A percentile compares a stretch with the other conserved stretches of the same genome.
These are phyloP conservation scores for Schwanniomyces pseudopolymorphus DNA, from an alignment of 805 yeast species.

Conservation along the genomic window DNA sequence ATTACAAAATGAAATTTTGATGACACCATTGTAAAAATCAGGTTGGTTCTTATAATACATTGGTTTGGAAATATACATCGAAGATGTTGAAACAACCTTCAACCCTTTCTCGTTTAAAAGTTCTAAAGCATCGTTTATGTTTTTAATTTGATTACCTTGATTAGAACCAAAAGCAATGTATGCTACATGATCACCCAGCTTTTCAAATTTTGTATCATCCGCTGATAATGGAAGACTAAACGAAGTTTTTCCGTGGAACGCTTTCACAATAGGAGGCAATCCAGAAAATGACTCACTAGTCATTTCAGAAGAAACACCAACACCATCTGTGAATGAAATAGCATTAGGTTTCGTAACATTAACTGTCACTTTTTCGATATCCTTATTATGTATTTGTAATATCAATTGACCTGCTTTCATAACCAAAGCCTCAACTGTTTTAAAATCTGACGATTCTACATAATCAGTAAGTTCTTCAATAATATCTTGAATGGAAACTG, in stretches of 20 bases:
- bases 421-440: constrained; percentile 92
- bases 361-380: constrained; percentile 46
- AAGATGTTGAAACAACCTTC: constrained; percentile 60
- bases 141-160: constrained; percentile 65
- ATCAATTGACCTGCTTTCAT: constrained; percentile 64
- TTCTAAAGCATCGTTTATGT: constrained; percentile 57
- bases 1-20: constrained; percentile 60
- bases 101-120: constrained; percentile 44
- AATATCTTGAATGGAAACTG: constrained; percentile 39
- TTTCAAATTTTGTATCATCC: constrained; percentile 7
- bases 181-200: constrained; percentile 45
- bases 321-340: constrained; percentile 80
- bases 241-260: constrained; percentile 3
- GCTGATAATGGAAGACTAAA: constrained; percentile 35
- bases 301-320: constrained; percentile 76
- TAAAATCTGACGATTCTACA: constrained; percentile 78
- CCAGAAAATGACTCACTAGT: constrained; percentile 38
- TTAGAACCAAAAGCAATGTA: constrained; percentile 91
- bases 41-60: constrained; percentile 85
- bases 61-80: constrained; percentile 85
- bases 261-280: constrained; percentile 16
- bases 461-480: constrained; percentile 53
- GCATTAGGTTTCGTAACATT: constrained; percentile 87
- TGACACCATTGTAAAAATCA: constrained; percentile 80
- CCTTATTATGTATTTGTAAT: constrained; percentile 36